Percentiles rank a stretch among this genome's conserved stretches.
phyloP scores from a whole-genome alignment of 768 basidiomycete genomes.

The Boletus reticulatus region DNA sequence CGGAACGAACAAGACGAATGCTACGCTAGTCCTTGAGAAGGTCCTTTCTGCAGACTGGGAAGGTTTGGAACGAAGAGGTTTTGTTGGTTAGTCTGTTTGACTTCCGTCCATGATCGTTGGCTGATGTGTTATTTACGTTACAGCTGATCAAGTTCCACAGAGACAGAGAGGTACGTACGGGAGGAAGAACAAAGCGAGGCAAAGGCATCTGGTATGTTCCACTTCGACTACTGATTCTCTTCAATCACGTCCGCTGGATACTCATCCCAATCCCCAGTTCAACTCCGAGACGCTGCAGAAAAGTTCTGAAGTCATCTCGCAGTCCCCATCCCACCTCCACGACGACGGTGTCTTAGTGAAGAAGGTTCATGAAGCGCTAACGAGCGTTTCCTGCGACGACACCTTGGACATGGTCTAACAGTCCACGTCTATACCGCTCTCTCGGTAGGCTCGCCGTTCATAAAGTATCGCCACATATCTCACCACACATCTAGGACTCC shows the following conservation, averaged over 20 bases:
- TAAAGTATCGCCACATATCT: not conserved
- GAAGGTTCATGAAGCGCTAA: not conserved
- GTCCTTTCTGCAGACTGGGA: constrained; percentile 84
- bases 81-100: constrained; percentile 54
- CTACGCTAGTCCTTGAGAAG: constrained; percentile 82
- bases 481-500: not conserved
- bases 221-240: not conserved
- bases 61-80: constrained; percentile 73
- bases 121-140: not conserved
- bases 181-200: not conserved
- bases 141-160: constrained; percentile 82
- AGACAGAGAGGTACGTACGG: no score
- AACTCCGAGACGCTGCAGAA: not conserved
- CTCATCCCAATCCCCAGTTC: no score
- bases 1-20: constrained; percentile 78
- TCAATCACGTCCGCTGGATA: not conserved
- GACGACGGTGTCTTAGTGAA: not conserved
- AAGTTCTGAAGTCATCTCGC: not conserved
- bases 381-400: not conserved
- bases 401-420: not conserved
- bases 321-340: not conserved
- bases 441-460: not conserved
- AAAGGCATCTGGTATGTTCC: not conserved
- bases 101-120: not conserved
- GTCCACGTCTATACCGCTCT: not conserved